Conservation (phyloP, 2,329 filamentous ascomycete species). For the Sclerotinia subarctica region DNA sequence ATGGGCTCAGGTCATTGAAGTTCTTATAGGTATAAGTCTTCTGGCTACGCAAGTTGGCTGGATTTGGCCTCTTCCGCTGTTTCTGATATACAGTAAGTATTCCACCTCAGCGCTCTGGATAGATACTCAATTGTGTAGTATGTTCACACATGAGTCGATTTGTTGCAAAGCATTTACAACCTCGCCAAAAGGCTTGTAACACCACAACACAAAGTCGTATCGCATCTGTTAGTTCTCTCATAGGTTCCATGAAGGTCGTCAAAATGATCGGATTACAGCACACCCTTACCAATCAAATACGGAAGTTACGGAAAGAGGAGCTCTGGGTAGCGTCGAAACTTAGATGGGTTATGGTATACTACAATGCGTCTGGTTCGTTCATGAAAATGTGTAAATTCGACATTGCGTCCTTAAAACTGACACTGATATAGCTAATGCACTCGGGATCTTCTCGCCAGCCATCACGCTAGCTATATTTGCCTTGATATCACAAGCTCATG, state of each 20-base stretch:
- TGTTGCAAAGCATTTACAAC: conserved; percentile 41
- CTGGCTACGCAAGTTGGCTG: conserved; percentile 44
- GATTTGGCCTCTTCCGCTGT: conserved; percentile 43
- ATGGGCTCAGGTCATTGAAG: conserved; percentile 45
- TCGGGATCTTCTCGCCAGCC: conserved; percentile 30
- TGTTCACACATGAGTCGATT: conserved; percentile 44
- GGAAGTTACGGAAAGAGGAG: conserved; percentile 30
- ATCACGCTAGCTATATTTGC: conserved; percentile 30
- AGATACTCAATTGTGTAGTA: conserved; percentile 34
- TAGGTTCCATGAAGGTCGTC: conserved; percentile 42
- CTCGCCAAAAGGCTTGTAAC: conserved; percentile 43
- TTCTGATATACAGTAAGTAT: conserved; percentile 43
- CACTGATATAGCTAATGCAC: conserved; percentile 27
- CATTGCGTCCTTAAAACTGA: background rate
- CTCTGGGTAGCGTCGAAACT: conserved; percentile 38
- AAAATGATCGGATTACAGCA: conserved; percentile 40
- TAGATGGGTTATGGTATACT: conserved; percentile 43
- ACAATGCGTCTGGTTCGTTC: conserved; percentile 42
- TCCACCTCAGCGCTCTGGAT: background rate
- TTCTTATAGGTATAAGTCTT: conserved; percentile 42
- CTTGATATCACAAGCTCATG: conserved; percentile 19
- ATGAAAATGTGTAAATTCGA: conserved; percentile 18
- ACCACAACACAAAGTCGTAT: conserved; percentile 43
- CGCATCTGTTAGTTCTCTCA: conserved; percentile 38
- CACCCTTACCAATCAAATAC: conserved; percentile 11